Evolutionary conservation across 1,284 basidiomycete species (phyloP).

Genomic region (Ustilago xerochloae): DNA sequence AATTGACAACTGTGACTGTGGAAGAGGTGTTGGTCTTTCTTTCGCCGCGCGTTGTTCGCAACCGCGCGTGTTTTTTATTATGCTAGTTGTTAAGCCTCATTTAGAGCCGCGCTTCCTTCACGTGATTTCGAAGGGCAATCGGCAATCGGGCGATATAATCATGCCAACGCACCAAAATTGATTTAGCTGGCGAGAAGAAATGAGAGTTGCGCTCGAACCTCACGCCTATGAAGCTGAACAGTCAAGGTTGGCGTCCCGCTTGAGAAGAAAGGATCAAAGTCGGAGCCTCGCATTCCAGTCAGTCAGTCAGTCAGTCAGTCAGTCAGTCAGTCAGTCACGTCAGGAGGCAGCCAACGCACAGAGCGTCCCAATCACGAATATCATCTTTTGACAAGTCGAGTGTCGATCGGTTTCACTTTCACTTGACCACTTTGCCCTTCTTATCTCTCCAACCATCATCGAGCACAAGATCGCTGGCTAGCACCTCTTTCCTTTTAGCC

Average conservation of each 20-base stretch:
- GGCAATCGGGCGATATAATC: background rate
- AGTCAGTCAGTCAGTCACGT: background rate
- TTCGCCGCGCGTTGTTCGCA: background rate
- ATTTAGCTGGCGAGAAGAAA: background rate
- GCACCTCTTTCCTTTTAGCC: background rate
- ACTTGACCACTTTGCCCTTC: background rate
- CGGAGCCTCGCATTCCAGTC: background rate
- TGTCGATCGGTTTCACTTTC: background rate
- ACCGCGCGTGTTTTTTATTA: background rate
- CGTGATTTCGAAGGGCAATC: background rate
- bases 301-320: too few relatives aligned
- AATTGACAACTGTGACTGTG: too few relatives aligned
- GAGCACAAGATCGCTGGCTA: background rate
- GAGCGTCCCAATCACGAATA: background rate
- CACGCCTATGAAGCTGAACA: background rate
- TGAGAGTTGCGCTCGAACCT: background rate
- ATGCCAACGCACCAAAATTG: conserved; percentile 1
- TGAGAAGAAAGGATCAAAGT: background rate
- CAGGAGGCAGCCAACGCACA: too few relatives aligned
- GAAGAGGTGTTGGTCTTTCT: background rate
- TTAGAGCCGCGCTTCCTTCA: background rate
- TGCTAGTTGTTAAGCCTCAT: background rate
- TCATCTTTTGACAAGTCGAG: background rate
- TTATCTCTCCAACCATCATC: too few relatives aligned
- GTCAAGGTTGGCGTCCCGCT: background rate